A percentile compares a stretch with the other conserved stretches of the same genome.
phyloP scores from a whole-genome alignment of 495 filamentous ascomycete species.

The Margaritispora aquatica region DNA sequence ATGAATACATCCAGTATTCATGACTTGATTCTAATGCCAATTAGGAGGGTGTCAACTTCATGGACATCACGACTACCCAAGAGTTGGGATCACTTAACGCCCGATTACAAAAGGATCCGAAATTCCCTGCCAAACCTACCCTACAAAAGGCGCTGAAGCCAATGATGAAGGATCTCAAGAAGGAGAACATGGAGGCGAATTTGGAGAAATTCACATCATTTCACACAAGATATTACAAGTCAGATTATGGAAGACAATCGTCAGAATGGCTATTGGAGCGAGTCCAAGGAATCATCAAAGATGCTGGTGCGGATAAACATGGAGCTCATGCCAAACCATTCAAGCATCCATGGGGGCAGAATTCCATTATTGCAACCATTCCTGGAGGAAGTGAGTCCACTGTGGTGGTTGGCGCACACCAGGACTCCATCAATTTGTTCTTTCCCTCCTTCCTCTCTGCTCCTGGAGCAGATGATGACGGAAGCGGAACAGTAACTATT shows the following conservation, averaged over 20 bases:
- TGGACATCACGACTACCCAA: constrained; percentile 79
- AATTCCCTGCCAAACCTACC: constrained; percentile 62
- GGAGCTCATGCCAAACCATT: constrained; percentile 70
- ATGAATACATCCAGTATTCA: constrained; percentile 28
- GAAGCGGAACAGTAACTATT: constrained; percentile 54
- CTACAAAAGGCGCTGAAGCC: constrained; percentile 61
- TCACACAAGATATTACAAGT: constrained; percentile 89
- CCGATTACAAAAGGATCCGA: constrained; percentile 33
- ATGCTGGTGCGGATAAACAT: constrained; percentile 60
- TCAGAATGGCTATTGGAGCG: constrained; percentile 79
- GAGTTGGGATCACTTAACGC: constrained; percentile 45
- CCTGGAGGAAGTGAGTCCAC: constrained; percentile 83
- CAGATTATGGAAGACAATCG: constrained; percentile 75
- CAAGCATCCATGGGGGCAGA: constrained; percentile 81
- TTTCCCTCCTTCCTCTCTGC: constrained; percentile 73
- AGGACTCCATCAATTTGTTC: constrained; percentile 43
- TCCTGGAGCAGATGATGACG: constrained; percentile 56
- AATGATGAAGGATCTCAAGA: constrained; percentile 61
- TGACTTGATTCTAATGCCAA: background rate
- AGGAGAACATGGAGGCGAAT: constrained; percentile 70
- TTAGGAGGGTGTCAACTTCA: constrained; percentile 81
- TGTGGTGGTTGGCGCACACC: constrained; percentile 62
- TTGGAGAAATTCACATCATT: constrained; percentile 74
- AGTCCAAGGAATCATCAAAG: constrained; percentile 64
- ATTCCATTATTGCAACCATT: constrained; percentile 86